Evolutionary conservation across 2,329 filamentous ascomycete genomes (phyloP).

Genomic region (Apiospora malaysiana): DNA sequence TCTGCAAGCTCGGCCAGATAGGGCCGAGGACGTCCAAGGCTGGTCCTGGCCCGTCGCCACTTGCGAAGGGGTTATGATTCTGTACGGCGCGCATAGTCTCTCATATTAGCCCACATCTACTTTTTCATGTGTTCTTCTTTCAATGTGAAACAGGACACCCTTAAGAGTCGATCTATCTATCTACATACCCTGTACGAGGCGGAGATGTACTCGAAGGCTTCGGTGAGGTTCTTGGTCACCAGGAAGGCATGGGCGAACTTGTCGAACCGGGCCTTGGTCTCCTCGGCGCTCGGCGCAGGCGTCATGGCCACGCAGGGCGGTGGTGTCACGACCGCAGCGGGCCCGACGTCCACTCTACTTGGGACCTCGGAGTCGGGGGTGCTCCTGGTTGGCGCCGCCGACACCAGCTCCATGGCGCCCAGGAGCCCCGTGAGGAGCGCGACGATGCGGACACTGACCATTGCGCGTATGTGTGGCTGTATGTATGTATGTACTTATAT

Average conservation of each 20-base stretch:
- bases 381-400: constrained; percentile 7
- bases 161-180: background rate
- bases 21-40: constrained; percentile 30
- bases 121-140: too few relatives aligned
- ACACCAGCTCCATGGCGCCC: background rate
- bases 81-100: background rate
- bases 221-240: constrained; percentile 32
- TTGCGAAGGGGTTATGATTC: constrained; percentile 32
- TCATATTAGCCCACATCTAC: background rate
- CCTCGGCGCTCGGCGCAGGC: constrained; percentile 29
- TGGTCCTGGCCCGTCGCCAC: constrained; percentile 28
- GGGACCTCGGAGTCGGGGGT: background rate
- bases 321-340: constrained; percentile 28
- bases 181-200: constrained; percentile 27
- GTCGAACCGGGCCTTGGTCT: constrained; percentile 30
- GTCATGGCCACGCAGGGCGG: constrained; percentile 29
- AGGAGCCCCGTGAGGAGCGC: constrained; percentile 12
- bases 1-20: constrained; percentile 28
- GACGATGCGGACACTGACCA: background rate
- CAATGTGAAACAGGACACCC: background rate
- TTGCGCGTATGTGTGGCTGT: background rate
- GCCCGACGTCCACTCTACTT: background rate
- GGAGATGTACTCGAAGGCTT: constrained; percentile 33
- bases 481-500: background rate
- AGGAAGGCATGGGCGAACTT: constrained; percentile 33